Evolutionary conservation across 768 basidiomycete species (phyloP).

Genomic region (Strobilomyces dryophilus): DNA sequence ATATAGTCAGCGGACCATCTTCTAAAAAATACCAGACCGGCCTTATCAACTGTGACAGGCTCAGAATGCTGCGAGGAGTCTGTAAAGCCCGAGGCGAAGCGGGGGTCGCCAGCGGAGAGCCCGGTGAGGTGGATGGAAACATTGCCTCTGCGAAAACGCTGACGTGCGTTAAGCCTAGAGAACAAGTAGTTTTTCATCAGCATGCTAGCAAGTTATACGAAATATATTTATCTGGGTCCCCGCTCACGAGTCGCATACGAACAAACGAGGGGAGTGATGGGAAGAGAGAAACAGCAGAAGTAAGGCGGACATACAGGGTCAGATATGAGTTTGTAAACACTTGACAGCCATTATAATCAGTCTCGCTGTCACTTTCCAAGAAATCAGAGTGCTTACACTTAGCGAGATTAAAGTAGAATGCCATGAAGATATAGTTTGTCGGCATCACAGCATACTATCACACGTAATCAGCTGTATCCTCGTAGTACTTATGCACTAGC

Average conservation of each 20-base stretch:
- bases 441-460: conserved; percentile 49
- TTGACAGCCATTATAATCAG: conserved; percentile 15
- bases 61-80: background rate
- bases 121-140: conserved; percentile 44
- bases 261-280: background rate
- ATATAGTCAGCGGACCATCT: background rate
- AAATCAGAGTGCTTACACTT: conserved; percentile 38
- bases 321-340: conserved; percentile 58
- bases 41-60: background rate
- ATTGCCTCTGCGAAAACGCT: conserved; percentile 34
- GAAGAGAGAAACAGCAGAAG: background rate
- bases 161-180: conserved; percentile 44
- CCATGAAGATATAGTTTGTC: conserved; percentile 51
- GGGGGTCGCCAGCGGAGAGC: conserved; percentile 23
- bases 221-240: background rate
- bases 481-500: background rate
- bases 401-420: conserved; percentile 48
- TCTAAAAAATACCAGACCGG: background rate
- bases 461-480: background rate
- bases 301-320: conserved; percentile 37
- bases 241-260: background rate
- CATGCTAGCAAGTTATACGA: background rate
- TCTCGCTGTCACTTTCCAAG: background rate
- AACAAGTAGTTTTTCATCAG: background rate
- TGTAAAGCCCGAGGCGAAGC: conserved; percentile 3